Evolutionary conservation across 2,329 filamentous ascomycete genomes (phyloP).

Genomic region (Dendrostoma leiphaemia): DNA sequence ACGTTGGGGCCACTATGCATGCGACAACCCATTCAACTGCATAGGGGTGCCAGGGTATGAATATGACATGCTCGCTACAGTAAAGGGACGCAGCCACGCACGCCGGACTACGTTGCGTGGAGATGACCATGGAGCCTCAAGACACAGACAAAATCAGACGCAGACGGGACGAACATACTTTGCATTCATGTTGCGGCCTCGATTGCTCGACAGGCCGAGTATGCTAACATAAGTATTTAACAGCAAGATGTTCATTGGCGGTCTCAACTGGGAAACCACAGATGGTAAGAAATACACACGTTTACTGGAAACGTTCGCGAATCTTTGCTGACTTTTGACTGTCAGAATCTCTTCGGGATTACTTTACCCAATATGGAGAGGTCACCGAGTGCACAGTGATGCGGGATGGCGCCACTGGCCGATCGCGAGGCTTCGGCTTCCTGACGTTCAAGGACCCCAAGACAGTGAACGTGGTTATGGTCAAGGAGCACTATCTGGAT

Average conservation of each 20-base stretch:
- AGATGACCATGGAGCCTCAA: neutral
- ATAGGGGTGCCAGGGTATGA: neutral
- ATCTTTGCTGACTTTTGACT: neutral
- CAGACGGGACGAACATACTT: conserved; percentile 3
- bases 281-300: conserved; percentile 67
- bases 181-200: neutral
- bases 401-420: conserved; percentile 89
- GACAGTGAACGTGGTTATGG: conserved; percentile 98
- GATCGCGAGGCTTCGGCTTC: conserved; percentile 95
- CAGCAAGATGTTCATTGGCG: conserved; percentile 99
- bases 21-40: neutral
- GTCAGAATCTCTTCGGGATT: conserved; percentile 90
- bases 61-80: neutral
- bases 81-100: neutral
- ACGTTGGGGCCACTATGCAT: neutral
- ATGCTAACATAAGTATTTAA: conserved; percentile 26
- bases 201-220: neutral
- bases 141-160: neutral
- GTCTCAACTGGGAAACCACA: conserved; percentile 98
- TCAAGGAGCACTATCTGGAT: conserved; percentile 97
- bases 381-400: conserved; percentile 99
- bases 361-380: conserved; percentile 97
- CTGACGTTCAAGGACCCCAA: conserved; percentile 97
- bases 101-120: neutral
- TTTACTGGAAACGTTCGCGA: neutral